Base-by-base conservation (phyloP, 2,329 filamentous ascomycete genomes). In the Hirsutella thompsonii region DNA sequence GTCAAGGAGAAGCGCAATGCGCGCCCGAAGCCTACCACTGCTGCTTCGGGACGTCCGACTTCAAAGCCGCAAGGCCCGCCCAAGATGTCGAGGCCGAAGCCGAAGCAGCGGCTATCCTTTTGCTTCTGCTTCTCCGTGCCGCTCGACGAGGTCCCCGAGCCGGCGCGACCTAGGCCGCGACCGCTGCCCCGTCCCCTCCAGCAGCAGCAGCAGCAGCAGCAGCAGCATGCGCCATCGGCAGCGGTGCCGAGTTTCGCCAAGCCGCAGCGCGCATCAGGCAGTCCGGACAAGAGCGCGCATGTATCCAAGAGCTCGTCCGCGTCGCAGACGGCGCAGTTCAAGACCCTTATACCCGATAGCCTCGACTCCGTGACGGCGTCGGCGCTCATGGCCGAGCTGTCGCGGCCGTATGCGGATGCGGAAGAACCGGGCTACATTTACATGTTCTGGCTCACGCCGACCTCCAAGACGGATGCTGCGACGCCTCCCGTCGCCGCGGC, bases 361-460 rank as follows among this genome's bases (percentile, higher is more conserved):
- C 67, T 86, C 4, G 72, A 80, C 2, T 79, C 84, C 1, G 67
- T 81, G 49, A 83, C 78, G 1, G 70, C 83, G 0, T 81, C 86
- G 0, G 64, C 70, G 5, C 69, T 96, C 3, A 72, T 90, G 44
- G 68, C 81, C 2, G 89, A 96, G 59, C 70, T 96, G 9, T 76
- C 69, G 61, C 56, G 92, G 74, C 67, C 87, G 70, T 57, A 55
- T 29, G 53, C 58, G 1, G 74, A 89, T 36, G 88, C 86, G 0
- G 67, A 76, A 19, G 85, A 93, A 50, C 69, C 82, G 11, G 92
- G 92, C 30, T 98, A 92, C 64, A 96, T 98, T 50, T 98, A 98
- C 70, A 94, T 98, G 61, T 98, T 96, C 70, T 95, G 90, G 88
- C 72, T 95, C 19, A 95, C 87, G 0, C 79, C 87, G 26, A 49